Base-by-base conservation (phyloP, 805 yeast genomes). In the Pichia manshurica region DNA sequence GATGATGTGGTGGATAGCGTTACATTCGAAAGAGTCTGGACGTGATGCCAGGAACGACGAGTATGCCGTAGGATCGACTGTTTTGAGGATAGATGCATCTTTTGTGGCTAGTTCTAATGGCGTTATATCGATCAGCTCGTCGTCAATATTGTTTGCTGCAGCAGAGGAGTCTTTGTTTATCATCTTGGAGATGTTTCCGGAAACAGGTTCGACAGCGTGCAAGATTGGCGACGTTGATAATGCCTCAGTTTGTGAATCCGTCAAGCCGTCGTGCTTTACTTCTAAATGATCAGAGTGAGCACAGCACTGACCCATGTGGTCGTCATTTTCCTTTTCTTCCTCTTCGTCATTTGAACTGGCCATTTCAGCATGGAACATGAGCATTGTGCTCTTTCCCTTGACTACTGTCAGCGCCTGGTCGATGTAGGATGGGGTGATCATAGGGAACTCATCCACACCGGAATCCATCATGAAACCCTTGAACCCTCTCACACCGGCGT, bases 381-480 rank as follows among this genome's bases (percentile, higher is more conserved):
- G 69, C 60, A 88, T 64, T 0, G 97, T 87, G 29, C 77, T 73
- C 38, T 77, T 65, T 4, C 77, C 84, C 46, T 81, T 70, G 2
- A 90, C 84, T 13, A 56, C 64, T 17, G 72, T 62, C 78, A 91
- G 75, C 7, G 95, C 96, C 46, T 70, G 61, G 36, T 74, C 70
- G 41, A 91, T 83, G 60, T 88, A 82, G 2, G 62, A 62, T 17
- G 84, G 76, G 35, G 72, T 73, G 45, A 90, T 83, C 54, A 84
- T 87, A 1, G 97, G 97, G 64, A 91, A 90, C 65, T 90, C 97
- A 45, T 88, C 95, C 19, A 91, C 97, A n/a, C 97, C 96, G 39
- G 93, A 83, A 55, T 90, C 96, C 59, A 90, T 88, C 68, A 91
- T 66, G 58, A 90, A 91, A 29, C 96, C 93, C 64, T 90, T 90